Conservation (phyloP, 495 filamentous ascomycete genomes). For the Tuber magnatum region DNA sequence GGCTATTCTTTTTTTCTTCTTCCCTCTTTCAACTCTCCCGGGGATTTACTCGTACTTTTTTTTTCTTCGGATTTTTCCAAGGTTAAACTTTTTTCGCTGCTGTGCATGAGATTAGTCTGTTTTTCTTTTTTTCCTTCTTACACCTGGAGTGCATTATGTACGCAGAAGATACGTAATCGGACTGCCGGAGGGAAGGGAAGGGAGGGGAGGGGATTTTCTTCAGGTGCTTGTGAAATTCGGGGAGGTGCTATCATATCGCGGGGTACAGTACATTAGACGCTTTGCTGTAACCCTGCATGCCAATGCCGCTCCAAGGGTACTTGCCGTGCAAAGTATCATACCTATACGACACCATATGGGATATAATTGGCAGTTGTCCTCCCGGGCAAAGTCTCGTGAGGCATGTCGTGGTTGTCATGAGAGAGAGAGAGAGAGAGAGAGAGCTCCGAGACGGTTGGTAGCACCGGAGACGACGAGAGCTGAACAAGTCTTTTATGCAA, state of each 20-base stretch:
- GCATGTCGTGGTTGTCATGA: background rate
- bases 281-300: background rate
- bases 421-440: too few relatives aligned
- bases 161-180: slow-evolving; percentile 3
- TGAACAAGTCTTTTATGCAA: background rate
- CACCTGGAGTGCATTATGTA: background rate
- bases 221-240: background rate
- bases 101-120: background rate
- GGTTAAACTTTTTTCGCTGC: background rate
- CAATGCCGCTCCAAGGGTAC: background rate
- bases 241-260: background rate
- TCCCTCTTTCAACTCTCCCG: background rate
- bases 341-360: background rate
- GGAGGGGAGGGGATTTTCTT: background rate
- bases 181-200: background rate
- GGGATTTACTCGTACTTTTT: background rate
- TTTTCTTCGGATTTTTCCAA: background rate
- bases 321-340: background rate
- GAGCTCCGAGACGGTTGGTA: background rate
- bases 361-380: background rate
- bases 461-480: background rate
- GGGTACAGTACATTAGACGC: slow-evolving; percentile 1
- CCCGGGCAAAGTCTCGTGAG: background rate
- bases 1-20: background rate
- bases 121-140: too few relatives aligned